Evolutionary conservation across 352 stramenopile genomes (phyloP).

Genomic region (Pelagophyceae sp.): DNA sequence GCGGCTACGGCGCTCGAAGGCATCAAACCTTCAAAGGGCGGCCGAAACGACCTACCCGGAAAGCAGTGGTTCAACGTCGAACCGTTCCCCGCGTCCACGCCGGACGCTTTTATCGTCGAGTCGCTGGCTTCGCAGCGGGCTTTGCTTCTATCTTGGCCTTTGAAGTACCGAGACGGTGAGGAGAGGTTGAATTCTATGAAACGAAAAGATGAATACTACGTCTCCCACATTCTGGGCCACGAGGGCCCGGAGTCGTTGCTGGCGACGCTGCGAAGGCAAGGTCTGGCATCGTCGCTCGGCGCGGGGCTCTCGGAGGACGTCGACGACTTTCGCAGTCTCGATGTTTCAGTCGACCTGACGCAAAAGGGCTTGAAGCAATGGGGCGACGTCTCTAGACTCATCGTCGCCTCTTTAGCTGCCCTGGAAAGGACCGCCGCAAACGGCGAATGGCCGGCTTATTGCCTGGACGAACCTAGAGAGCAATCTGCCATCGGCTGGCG

Average conservation of each 20-base stretch:
- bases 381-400: conserved; percentile 46
- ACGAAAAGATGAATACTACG: conserved; percentile 45
- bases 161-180: conserved; percentile 42
- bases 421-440: background rate
- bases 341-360: conserved; percentile 55
- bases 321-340: conserved; percentile 54
- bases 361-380: conserved; percentile 45
- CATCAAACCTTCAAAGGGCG: conserved; percentile 51
- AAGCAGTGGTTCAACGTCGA: too few relatives aligned
- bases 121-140: conserved; percentile 48
- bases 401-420: conserved; percentile 39
- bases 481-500: background rate
- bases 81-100: conserved; percentile 40
- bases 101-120: conserved; percentile 42
- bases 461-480: background rate
- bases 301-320: conserved; percentile 46
- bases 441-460: background rate
- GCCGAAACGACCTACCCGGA: too few relatives aligned
- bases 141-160: conserved; percentile 45
- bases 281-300: conserved; percentile 56
- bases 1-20: conserved; percentile 59
- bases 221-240: conserved; percentile 82
- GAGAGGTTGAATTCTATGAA: conserved; percentile 33
- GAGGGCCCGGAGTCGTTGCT: conserved; percentile 81
- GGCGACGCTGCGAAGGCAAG: conserved; percentile 75